Evolutionary conservation across 2,329 filamentous ascomycete species (phyloP).

Genomic region (Truncatella angustata): DNA sequence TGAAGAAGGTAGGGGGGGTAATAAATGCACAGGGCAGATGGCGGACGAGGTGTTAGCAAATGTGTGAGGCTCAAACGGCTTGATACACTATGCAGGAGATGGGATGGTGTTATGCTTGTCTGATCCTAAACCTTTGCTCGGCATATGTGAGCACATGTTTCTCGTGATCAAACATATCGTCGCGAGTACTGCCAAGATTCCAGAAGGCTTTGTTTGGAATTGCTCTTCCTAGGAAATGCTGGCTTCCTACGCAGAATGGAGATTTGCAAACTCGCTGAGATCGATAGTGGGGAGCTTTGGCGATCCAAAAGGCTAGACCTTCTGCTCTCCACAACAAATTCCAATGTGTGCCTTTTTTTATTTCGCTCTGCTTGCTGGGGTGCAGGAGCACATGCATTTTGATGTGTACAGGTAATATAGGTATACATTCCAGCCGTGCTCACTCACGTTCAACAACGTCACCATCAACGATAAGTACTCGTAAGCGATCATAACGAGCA

Average conservation of each 20-base stretch:
- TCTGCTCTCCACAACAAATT: neutral
- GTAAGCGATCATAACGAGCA: neutral
- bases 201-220: neutral
- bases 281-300: no score
- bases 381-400: no score
- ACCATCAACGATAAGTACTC: no score
- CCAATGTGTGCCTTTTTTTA: neutral
- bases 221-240: neutral
- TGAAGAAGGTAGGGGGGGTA: no score
- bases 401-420: no score
- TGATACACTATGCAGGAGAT: neutral
- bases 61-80: slow-evolving; percentile 1
- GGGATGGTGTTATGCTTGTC: neutral
- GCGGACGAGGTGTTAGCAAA: neutral
- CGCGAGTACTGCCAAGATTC: neutral
- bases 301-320: neutral
- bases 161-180: neutral
- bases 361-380: neutral
- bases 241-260: neutral
- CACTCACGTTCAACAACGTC: no score
- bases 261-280: no score
- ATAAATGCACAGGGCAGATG: neutral
- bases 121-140: neutral
- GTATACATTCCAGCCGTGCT: neutral
- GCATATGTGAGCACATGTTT: neutral